These are phyloP conservation scores for Heterobasidion parviporum DNA, from an alignment of 1,284 basidiomycete species.

Conservation along the genomic window DNA sequence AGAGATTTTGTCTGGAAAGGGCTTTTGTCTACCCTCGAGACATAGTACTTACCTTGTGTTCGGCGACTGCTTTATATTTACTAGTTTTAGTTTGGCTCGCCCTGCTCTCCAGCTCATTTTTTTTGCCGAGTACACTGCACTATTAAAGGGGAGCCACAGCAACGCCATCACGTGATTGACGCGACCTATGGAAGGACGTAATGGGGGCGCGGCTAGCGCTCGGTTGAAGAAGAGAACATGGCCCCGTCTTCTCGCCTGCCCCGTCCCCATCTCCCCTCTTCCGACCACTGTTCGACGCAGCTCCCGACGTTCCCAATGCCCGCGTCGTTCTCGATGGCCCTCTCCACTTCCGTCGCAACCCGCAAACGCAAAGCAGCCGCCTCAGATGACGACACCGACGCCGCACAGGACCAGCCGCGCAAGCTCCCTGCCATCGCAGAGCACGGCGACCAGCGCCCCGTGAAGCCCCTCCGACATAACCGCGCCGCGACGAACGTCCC, in stretches of 20 bases:
- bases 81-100: too few species aligned
- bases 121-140: too few species aligned
- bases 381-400: slow-evolving; percentile 24
- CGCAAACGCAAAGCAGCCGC: slow-evolving; percentile 35
- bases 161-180: slow-evolving; percentile 8
- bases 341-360: slow-evolving; percentile 13
- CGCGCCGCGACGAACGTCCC: slow-evolving; percentile 15
- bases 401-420: slow-evolving; percentile 24
- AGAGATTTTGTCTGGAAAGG: slow-evolving; percentile 72
- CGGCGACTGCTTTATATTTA: too few species aligned
- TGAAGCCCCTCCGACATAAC: slow-evolving; percentile 26
- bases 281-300: slow-evolving; percentile 14
- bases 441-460: slow-evolving; percentile 18
- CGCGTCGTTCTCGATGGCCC: slow-evolving; percentile 16
- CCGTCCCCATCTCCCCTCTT: slow-evolving; percentile 20
- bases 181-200: not conserved
- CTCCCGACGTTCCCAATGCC: slow-evolving; percentile 12
- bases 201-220: not conserved
- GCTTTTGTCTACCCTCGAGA: slow-evolving; percentile 32
- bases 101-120: too few species aligned
- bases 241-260: slow-evolving; percentile 22
- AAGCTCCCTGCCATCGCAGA: slow-evolving; percentile 42
- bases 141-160: not conserved
- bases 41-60: too few species aligned
- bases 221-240: not conserved